Base-by-base conservation (phyloP, 2,329 filamentous ascomycete species). In the Xylaria sp. region DNA sequence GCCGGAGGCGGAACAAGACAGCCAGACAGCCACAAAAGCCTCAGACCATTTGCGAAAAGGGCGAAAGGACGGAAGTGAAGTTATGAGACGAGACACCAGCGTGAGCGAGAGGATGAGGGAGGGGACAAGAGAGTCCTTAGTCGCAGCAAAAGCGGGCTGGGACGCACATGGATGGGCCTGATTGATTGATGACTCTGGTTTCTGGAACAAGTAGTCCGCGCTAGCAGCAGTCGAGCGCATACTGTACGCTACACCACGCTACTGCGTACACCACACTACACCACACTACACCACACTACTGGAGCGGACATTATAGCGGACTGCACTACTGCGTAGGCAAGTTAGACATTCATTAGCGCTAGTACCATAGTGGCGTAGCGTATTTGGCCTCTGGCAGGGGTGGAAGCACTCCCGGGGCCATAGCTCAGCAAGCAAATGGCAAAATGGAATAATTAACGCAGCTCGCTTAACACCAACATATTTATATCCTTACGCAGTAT, bases 71-170 rank as follows among this genome's bases (percentile, higher is more conserved):
- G 31, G 39, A 58, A 42, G 45, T 55, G 33, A 55, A 63, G 42
- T 27, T 42, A 53, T 44, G 65, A 44, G 55, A 67, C 25, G 9
- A 64, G 57, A 58, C 36, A 33, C 31, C 31, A 49, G 57, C 53
- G 33, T 9, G 51, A 49, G 60, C n/a, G 61, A 55, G 59, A 33
- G 38, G 36, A 25, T 22, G 61, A 42, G 62, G 33, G 55, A 49
- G 45, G 36, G 31, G 20, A 49, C 20, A 36, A 53, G 59, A 62
- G 59, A 61, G 61, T 38, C 38, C 29, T 20, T 25, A 55, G 56
- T 68, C 25, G 60, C 54, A 66, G 36, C 50, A 33, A 68, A 69
- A 66, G 66, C 49, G 67, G 67, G 64, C 67, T 66, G 68, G 68
- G 59, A 60, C 22, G 29, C 56, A 53, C 58, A 63, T 49, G 54